Evolutionary conservation across 352 stramenopile genomes (phyloP).

Genomic region (Pythium sp.): DNA sequence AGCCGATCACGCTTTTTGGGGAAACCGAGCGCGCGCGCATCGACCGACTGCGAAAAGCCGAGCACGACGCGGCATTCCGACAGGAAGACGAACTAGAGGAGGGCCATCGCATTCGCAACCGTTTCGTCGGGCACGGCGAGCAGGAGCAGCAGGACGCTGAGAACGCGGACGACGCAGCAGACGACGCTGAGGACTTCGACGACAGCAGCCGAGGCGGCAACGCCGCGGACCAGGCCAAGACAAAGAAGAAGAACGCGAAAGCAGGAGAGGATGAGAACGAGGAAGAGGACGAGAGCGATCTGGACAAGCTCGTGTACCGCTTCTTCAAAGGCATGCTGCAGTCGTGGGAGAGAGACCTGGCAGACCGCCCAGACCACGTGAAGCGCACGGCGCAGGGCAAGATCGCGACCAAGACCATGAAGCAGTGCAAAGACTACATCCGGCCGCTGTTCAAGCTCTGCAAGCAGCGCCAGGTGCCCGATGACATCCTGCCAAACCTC

Average conservation of each 20-base stretch:
- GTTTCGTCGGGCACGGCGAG: slow-evolving; percentile 45
- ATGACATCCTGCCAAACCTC: slow-evolving; percentile 86
- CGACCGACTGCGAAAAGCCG: slow-evolving; percentile 54
- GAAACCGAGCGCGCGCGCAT: slow-evolving; percentile 67
- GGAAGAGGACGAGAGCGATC: slow-evolving; percentile 45
- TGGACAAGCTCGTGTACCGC: slow-evolving; percentile 73
- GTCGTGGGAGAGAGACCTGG: slow-evolving; percentile 93
- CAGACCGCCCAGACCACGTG: slow-evolving; percentile 77
- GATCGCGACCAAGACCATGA: slow-evolving; percentile 96
- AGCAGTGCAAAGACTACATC: slow-evolving; percentile 99
- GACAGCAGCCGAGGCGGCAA: slow-evolving; percentile 21
- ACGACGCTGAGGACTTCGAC: slow-evolving; percentile 38
- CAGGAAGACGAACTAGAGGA: slow-evolving; percentile 70
- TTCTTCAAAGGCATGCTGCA: slow-evolving; percentile 95
- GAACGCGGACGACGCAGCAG: slow-evolving; percentile 32
- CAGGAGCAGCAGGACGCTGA: slow-evolving; percentile 28
- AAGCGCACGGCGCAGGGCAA: slow-evolving; percentile 90
- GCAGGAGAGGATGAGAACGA: slow-evolving; percentile 17
- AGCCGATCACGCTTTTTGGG: slow-evolving; percentile 89
- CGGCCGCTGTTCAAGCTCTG: slow-evolving; percentile 96
- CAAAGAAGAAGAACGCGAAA: slow-evolving; percentile 4
- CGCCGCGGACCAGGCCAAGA: background rate
- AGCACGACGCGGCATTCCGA: slow-evolving; percentile 61
- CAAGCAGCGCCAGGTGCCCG: slow-evolving; percentile 89
- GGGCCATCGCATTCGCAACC: slow-evolving; percentile 77